Evolutionary conservation across 306 rosid species (phyloP).

Genomic region (Casuarina cunninghamiana): DNA sequence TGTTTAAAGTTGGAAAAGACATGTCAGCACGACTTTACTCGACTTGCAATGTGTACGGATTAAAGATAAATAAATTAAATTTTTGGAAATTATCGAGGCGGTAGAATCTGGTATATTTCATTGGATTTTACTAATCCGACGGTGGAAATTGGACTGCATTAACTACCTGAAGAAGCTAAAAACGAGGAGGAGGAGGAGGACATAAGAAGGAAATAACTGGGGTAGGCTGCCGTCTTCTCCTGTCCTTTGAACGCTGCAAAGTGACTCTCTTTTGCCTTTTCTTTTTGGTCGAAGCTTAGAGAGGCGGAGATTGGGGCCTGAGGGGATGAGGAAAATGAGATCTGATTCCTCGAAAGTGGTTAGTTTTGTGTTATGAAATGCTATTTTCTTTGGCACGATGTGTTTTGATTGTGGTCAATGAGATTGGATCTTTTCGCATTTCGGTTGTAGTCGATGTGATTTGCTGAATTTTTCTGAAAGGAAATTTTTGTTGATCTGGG

Average conservation of each 20-base stretch:
- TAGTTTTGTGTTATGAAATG: constrained; percentile 8
- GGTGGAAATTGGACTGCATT: too few species aligned
- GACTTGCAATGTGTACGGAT: too few species aligned
- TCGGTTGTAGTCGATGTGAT: constrained; percentile 20
- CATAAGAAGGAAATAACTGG: neutral
- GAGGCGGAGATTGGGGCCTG: neutral
- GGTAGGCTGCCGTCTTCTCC: neutral
- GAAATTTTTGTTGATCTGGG: neutral
- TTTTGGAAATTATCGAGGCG: too few species aligned
- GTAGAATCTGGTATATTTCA: neutral
- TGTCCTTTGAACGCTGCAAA: constrained; percentile 26
- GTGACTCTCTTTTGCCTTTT: constrained; percentile 22
- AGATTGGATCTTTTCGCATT: constrained; percentile 39
- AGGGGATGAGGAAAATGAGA: constrained; percentile 31
- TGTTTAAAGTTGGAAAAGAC: too few species aligned
- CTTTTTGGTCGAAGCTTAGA: neutral
- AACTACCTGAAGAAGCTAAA: neutral
- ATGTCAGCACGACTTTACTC: too few species aligned
- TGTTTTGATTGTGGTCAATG: neutral
- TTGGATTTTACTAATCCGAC: too few species aligned
- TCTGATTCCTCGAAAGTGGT: constrained; percentile 29
- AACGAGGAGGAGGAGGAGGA: neutral
- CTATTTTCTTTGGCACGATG: neutral
- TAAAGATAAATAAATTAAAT: too few species aligned
- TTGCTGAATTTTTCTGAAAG: neutral